Conservation (phyloP, 2,329 filamentous ascomycete genomes). For the Beauveria asiatica region DNA sequence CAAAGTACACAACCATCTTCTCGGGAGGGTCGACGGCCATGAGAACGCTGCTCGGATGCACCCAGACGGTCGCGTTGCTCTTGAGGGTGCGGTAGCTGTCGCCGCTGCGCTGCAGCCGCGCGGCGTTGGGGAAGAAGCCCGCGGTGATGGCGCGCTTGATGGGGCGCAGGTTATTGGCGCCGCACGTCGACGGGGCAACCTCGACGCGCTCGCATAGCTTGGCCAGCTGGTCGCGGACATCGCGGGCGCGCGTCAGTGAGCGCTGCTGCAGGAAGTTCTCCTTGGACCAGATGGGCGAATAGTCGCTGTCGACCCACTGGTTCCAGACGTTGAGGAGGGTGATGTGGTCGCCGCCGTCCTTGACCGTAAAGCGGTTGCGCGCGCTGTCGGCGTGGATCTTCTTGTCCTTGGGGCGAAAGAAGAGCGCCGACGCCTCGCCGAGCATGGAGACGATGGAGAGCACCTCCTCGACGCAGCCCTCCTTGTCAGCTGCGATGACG, state of each 20-base stretch:
- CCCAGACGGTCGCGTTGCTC: conserved; percentile 77
- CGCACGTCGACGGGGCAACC: conserved; percentile 59
- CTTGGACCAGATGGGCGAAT: conserved; percentile 74
- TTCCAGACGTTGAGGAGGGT: conserved; percentile 90
- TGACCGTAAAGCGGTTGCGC: conserved; percentile 77
- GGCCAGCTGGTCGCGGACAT: conserved; percentile 85
- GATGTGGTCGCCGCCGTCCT: conserved; percentile 83
- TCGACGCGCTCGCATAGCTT: conserved; percentile 93
- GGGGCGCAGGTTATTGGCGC: conserved; percentile 59
- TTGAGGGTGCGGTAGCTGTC: conserved; percentile 88
- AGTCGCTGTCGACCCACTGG: conserved; percentile 90
- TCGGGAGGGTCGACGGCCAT: conserved; percentile 66
- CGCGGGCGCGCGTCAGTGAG: conserved; percentile 77
- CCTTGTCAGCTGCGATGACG: conserved; percentile 78
- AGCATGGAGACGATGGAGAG: conserved; percentile 93
- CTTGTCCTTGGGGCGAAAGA: conserved; percentile 94
- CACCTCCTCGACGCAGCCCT: conserved; percentile 89
- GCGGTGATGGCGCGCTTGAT: conserved; percentile 84
- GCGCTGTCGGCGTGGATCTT: conserved; percentile 93
- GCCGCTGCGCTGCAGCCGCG: conserved; percentile 71
- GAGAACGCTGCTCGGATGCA: conserved; percentile 82
- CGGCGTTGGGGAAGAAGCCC: conserved; percentile 92
- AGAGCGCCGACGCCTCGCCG: conserved; percentile 77
- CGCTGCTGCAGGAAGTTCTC: conserved; percentile 94
- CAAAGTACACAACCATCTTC: conserved; percentile 82